Conservation (phyloP, 345 rosid genomes). For the Pistacia atlantica region DNA sequence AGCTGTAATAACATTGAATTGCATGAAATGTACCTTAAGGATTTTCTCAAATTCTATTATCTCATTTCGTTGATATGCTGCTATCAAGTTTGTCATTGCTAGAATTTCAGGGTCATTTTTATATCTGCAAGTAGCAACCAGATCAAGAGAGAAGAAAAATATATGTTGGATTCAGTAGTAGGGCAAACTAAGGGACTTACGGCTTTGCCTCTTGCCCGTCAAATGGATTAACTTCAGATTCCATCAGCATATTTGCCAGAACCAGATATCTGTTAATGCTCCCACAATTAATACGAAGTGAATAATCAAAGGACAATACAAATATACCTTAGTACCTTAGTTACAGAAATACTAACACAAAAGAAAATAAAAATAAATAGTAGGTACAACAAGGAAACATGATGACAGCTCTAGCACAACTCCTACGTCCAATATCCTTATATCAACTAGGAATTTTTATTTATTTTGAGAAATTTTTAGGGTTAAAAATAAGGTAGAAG, state of each 20-base stretch:
- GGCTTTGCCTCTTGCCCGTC: conserved; percentile 99
- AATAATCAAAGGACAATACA: neutral
- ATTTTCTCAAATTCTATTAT: conserved; percentile 96
- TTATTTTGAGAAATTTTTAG: too few relatives aligned
- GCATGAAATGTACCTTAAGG: conserved; percentile 62
- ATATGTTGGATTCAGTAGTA: conserved; percentile 5
- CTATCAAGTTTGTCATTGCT: conserved; percentile 97
- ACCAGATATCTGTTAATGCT: conserved; percentile 71
- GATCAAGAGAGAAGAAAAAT: neutral
- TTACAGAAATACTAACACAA: too few relatives aligned
- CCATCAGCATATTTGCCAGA: conserved; percentile 99
- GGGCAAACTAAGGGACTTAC: conserved; percentile 47
- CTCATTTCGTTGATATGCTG: conserved; percentile 97
- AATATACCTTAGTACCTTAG: too few relatives aligned
- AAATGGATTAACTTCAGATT: conserved; percentile 99
- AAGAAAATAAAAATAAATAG: too few relatives aligned
- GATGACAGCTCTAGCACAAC: too few relatives aligned
- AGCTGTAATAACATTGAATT: neutral
- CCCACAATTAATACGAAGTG: conserved; percentile 4
- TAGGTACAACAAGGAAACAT: too few relatives aligned
- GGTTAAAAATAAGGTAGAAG: too few relatives aligned
- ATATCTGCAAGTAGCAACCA: conserved; percentile 53
- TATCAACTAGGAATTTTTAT: too few relatives aligned
- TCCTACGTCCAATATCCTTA: too few relatives aligned
- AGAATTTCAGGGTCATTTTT: conserved; percentile 99